These are phyloP conservation scores for Triticum aestivum DNA, from an alignment of 176 grass and related monocot species.

Conservation along the genomic window IWGSC_CS_RefSeq_v2.1 NC_057799.1:532369220-532369719, in stretches of 20 bases:
- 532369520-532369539: constrained; percentile 70
- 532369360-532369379: constrained; percentile 75
- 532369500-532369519: constrained; percentile 83
- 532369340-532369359: constrained; percentile 95
- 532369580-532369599: not conserved
- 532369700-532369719: not conserved
- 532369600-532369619: constrained; percentile 25
- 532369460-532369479: not conserved
- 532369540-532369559: constrained; percentile 84
- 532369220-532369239: constrained; percentile 2
- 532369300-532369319: constrained; percentile 81
- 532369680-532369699: not conserved
- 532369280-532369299: constrained; percentile 79
- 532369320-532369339: constrained; percentile 95
- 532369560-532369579: constrained; percentile 79
- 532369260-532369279: constrained; percentile 48
- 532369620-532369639: not conserved
- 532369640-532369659: not conserved
- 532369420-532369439: not conserved
- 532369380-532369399: constrained; percentile 60
- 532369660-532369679: not conserved
- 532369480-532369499: constrained; percentile 44
- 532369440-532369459: no score
- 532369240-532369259: not conserved
- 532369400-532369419: constrained; percentile 36